Evolutionary conservation across 2,329 filamentous ascomycete genomes (phyloP), one percentile per base, ranked within the genome.

Genomic region (Epichloe scottii): DNA sequence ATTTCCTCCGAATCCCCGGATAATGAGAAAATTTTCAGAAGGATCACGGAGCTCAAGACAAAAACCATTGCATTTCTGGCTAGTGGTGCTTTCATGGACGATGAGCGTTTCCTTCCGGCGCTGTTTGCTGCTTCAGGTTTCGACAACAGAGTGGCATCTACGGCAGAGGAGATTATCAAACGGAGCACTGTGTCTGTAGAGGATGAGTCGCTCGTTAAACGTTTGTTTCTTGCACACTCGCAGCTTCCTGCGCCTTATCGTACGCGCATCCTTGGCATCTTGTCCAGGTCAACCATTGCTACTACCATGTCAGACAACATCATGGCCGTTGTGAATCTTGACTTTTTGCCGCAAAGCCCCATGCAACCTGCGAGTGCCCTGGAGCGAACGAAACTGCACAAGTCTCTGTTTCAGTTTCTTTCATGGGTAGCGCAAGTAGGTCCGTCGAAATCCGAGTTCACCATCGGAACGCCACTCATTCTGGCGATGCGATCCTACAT

Each of bases 81-180:
- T 3, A 95, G 88, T 61, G 89, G 88, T 4, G 82, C 90, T 6
- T 97, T 98, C 66, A 82, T 73, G 0, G 89, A 96, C 54, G 69
- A 81, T 1, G 87, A 97, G 62, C 82, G 89, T 34, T 89, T 96
- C 59, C 66, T 96, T 12, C 85, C 91, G 0, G 85, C 89, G 0
- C 68, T 97, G 1, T 89, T 87, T 63, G 89, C 90, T 5, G 84
- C 89, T 26, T 84, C 89, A 0, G 90, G 90, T 66, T 72, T 82
- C 1, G 93, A 96, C 57, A 88, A 84, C 37, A 79, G 85, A 8
- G 82, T 96, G 38, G 82, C 87, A 11, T 81, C 85, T n/a, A 71
- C 88, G n/a, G 91, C 87, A 0, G 89, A 96, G 51, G 89, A 95
- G 59, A 79, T 94, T 46, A 68, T 97, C 56, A 98, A 96, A 67